phyloP scores from a whole-genome alignment of 768 basidiomycete species.

The Boletus reticuloceps region DNA sequence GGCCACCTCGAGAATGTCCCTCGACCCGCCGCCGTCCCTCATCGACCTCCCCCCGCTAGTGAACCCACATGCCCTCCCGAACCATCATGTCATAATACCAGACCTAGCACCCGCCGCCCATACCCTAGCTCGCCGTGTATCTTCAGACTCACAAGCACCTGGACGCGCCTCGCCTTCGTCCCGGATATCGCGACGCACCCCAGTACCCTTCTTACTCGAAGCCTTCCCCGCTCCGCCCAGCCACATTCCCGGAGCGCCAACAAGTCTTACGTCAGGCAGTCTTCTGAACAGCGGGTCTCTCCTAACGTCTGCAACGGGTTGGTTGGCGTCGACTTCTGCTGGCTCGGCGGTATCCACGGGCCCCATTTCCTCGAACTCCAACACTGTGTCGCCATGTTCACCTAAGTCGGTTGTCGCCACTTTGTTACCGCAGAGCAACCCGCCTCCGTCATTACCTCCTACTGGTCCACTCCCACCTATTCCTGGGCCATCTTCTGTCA shows the following conservation, averaged over 20 bases:
- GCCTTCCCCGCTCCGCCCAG: slow-evolving; percentile 38
- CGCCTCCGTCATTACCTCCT: slow-evolving; percentile 60
- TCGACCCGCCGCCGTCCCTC: slow-evolving; percentile 10
- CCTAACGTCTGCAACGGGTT: slow-evolving; percentile 7
- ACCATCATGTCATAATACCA: slow-evolving; percentile 8
- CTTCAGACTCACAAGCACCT: slow-evolving; percentile 24
- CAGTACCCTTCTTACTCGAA: slow-evolving; percentile 35
- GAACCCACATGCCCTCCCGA: slow-evolving; percentile 15
- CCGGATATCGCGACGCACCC: slow-evolving; percentile 30
- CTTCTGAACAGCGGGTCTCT: slow-evolving; percentile 12
- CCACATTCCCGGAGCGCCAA: slow-evolving; percentile 29
- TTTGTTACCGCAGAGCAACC: slow-evolving; percentile 34
- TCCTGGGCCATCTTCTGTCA: slow-evolving; percentile 60
- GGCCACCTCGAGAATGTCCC: slow-evolving; percentile 15
- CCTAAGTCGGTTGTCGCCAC: slow-evolving; percentile 12
- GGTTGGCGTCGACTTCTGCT: slow-evolving; percentile 6
- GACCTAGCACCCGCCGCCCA: slow-evolving; percentile 11
- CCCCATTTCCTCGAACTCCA: neutral
- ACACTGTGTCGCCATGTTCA: slow-evolving; percentile 8
- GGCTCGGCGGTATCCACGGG: slow-evolving; percentile 1
- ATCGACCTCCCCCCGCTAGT: slow-evolving; percentile 11
- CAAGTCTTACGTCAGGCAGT: neutral
- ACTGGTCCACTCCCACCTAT: slow-evolving; percentile 60
- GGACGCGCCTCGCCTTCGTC: slow-evolving; percentile 26
- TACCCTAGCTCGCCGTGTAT: slow-evolving; percentile 18